Percentiles rank a stretch among this genome's conserved stretches.
Conservation (phyloP, 768 basidiomycete genomes). For the Termitomyces sp. region DNA sequence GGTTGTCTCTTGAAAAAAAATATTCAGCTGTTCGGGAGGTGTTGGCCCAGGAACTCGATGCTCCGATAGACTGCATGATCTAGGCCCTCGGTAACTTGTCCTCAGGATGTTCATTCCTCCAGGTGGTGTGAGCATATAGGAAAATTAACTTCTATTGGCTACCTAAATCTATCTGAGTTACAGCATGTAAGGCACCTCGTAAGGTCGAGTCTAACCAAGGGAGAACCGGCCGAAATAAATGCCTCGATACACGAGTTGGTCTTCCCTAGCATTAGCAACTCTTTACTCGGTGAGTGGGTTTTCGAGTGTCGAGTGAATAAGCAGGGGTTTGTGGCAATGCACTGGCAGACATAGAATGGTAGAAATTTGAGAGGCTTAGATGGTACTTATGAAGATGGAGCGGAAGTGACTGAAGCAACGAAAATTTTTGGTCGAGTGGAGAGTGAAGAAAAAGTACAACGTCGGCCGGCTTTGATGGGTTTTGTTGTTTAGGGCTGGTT, state of each 20-base stretch:
- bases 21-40: too few relatives aligned
- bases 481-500: background rate
- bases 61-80: too few relatives aligned
- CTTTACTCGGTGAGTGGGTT: slow-evolving; percentile 38
- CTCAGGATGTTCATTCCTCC: too few relatives aligned
- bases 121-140: too few relatives aligned
- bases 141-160: too few relatives aligned
- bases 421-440: background rate
- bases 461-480: too few relatives aligned
- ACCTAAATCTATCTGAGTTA: background rate
- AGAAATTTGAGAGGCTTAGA: too few relatives aligned
- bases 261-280: slow-evolving; percentile 55
- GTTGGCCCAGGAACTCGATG: too few relatives aligned
- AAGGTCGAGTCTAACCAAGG: slow-evolving; percentile 45
- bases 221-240: slow-evolving; percentile 59
- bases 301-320: slow-evolving; percentile 50
- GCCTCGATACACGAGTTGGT: slow-evolving; percentile 32
- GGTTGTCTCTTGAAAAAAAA: background rate
- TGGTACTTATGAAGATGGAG: background rate
- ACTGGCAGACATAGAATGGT: background rate
- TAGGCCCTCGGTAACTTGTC: too few relatives aligned
- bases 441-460: too few relatives aligned
- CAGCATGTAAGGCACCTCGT: slow-evolving; percentile 59
- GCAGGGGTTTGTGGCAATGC: slow-evolving; percentile 19
- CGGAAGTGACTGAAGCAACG: background rate